phyloP scores from a whole-genome alignment of 2,329 filamentous ascomycete genomes.

The Nectriaceae sp. region DNA sequence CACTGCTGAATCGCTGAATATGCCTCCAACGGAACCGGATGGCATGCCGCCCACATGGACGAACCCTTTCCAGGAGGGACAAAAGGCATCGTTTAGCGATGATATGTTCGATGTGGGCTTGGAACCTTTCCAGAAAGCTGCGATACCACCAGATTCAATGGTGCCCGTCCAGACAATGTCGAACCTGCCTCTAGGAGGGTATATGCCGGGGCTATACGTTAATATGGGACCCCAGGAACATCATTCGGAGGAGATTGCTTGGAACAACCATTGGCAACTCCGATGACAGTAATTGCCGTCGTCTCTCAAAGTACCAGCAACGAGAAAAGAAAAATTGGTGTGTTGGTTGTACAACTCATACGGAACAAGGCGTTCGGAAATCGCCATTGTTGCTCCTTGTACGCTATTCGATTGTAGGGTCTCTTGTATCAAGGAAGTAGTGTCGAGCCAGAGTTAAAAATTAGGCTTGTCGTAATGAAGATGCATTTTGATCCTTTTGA shows the following conservation, averaged over 20 bases:
- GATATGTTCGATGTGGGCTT: constrained; percentile 25
- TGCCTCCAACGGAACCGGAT: constrained; percentile 24
- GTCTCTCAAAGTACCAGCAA: too few relatives aligned
- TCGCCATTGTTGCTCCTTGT: too few relatives aligned
- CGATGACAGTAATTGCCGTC: too few relatives aligned
- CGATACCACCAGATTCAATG: constrained; percentile 8
- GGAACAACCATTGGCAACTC: constrained; percentile 23
- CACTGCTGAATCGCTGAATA: constrained; percentile 25
- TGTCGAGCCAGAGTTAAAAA: too few relatives aligned
- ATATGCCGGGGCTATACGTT: constrained; percentile 1
- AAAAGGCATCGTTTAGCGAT: constrained; percentile 18
- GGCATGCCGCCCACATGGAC: constrained; percentile 20
- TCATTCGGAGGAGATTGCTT: constrained; percentile 5
- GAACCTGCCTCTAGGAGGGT: background rate
- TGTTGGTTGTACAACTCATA: too few relatives aligned
- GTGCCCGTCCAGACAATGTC: constrained; percentile 3
- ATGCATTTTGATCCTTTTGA: too few relatives aligned
- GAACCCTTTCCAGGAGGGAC: constrained; percentile 22
- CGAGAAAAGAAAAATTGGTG: too few relatives aligned
- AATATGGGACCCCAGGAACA: constrained; percentile 2
- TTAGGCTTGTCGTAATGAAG: too few relatives aligned
- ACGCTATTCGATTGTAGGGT: too few relatives aligned
- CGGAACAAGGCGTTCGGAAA: too few relatives aligned
- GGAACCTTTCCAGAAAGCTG: constrained; percentile 16
- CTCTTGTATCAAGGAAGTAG: too few relatives aligned